These are phyloP conservation scores for Cyphellophora attinorum DNA, from an alignment of 2,329 filamentous ascomycete genomes.

Conservation along the genomic window DNA sequence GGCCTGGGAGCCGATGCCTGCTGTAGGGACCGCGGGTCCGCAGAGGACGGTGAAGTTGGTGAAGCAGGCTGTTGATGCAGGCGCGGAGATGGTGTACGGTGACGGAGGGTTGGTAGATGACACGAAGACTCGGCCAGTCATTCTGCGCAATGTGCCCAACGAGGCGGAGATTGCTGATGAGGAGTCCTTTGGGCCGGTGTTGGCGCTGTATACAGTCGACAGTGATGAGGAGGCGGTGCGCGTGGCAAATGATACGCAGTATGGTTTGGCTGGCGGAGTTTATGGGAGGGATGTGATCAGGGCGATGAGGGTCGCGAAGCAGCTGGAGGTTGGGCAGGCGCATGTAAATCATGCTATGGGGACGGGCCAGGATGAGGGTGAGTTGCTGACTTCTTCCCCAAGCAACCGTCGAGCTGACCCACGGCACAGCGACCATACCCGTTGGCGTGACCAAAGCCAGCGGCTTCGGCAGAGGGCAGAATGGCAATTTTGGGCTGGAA, in stretches of 20 bases:
- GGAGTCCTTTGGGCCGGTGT: slow-evolving; percentile 69
- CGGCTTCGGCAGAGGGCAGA: slow-evolving; percentile 6
- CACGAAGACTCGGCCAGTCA: slow-evolving; percentile 50
- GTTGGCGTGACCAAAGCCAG: slow-evolving; percentile 5
- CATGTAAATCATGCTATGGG: slow-evolving; percentile 4
- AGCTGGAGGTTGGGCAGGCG: slow-evolving; percentile 47
- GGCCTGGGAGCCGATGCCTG: slow-evolving; percentile 29
- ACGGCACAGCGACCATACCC: slow-evolving; percentile 3
- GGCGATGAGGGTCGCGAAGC: slow-evolving; percentile 47
- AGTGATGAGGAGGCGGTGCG: slow-evolving; percentile 42
- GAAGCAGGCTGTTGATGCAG: slow-evolving; percentile 44
- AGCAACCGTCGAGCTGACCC: no score
- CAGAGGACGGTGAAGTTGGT: slow-evolving; percentile 45
- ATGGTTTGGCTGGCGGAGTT: slow-evolving; percentile 12
- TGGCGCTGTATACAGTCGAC: slow-evolving; percentile 57
- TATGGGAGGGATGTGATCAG: slow-evolving; percentile 21
- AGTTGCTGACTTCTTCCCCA: slow-evolving; percentile 37
- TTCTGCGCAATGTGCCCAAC: slow-evolving; percentile 56
- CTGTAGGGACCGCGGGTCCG: slow-evolving; percentile 36
- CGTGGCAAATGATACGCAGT: slow-evolving; percentile 12
- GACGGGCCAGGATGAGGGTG: slow-evolving; percentile 4
- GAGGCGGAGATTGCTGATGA: slow-evolving; percentile 65
- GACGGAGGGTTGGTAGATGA: slow-evolving; percentile 26
- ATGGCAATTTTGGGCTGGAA: slow-evolving; percentile 3
- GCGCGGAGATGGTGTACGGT: slow-evolving; percentile 46